Percentiles rank a stretch among this genome's conserved stretches.
phyloP scores from a whole-genome alignment of 306 rosid species.

The Phaseolus lunatus region DNA sequence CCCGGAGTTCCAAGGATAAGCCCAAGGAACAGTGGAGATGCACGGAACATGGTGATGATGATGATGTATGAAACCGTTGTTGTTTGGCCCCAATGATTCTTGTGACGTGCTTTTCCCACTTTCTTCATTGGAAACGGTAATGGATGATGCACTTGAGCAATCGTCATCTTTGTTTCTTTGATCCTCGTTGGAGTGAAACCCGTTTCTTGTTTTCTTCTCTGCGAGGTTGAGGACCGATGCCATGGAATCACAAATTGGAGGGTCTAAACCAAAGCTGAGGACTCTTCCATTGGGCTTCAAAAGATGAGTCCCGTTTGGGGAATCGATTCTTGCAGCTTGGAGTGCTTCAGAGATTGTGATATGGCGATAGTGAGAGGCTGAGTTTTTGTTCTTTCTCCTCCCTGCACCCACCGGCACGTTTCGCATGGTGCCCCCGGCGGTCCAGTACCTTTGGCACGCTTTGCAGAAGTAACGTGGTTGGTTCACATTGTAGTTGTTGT shows the following conservation, averaged over 20 bases:
- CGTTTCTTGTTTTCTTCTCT: conserved; percentile 58
- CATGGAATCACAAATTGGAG: conserved; percentile 62
- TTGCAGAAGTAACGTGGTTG: conserved; percentile 97
- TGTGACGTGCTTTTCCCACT: conserved; percentile 48
- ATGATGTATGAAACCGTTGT: conserved; percentile 52
- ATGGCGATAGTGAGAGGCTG: conserved; percentile 63
- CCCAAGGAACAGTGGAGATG: conserved; percentile 77
- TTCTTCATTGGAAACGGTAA: conserved; percentile 59
- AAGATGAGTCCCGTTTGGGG: conserved; percentile 53
- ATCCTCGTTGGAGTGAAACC: conserved; percentile 51
- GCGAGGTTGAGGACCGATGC: conserved; percentile 53
- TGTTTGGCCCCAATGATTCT: conserved; percentile 44
- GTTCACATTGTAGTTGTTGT: conserved; percentile 85
- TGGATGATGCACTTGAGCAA: conserved; percentile 63
- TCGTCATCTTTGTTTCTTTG: conserved; percentile 58
- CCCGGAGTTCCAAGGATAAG: conserved; percentile 71
- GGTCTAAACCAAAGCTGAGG: conserved; percentile 70
- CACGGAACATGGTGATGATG: conserved; percentile 59
- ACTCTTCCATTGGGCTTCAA: conserved; percentile 65
- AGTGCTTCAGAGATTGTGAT: conserved; percentile 76
- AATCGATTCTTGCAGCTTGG: conserved; percentile 61
- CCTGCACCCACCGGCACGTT: conserved; percentile 96
- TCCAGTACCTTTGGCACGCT: conserved; percentile 97
- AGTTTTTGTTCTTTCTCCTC: conserved; percentile 79
- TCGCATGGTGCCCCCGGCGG: conserved; percentile 89